Conservation (phyloP, 2,329 filamentous ascomycete species). For the Salinomyces thailandicus region DNA sequence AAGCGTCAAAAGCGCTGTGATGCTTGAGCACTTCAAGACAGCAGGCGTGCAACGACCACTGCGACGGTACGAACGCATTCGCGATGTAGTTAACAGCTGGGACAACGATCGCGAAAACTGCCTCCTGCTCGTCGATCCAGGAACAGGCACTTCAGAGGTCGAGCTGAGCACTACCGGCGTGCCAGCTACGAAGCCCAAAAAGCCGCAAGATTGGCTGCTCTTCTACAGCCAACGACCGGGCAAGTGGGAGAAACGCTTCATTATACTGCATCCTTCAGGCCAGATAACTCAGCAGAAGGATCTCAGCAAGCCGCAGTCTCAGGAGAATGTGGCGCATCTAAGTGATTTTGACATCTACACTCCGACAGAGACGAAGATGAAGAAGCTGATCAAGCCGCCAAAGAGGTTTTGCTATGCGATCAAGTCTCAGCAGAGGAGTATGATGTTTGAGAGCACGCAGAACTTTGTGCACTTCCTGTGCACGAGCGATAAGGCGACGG, state of each 20-base stretch:
- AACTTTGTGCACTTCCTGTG: conserved; percentile 91
- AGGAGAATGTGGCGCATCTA: conserved; percentile 64
- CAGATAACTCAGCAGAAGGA: conserved; percentile 66
- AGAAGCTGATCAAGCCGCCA: conserved; percentile 66
- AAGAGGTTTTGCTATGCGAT: conserved; percentile 79
- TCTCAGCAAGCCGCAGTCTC: conserved; percentile 53
- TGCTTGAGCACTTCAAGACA: conserved; percentile 65
- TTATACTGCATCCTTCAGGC: conserved; percentile 63
- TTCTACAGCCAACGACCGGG: conserved; percentile 72
- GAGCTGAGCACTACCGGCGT: conserved; percentile 59
- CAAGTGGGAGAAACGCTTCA: conserved; percentile 79
- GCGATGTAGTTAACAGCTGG: conserved; percentile 90
- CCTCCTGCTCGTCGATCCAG: conserved; percentile 53
- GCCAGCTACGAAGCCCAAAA: conserved; percentile 51
- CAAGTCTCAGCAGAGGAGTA: conserved; percentile 83
- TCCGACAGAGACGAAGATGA: conserved; percentile 56
- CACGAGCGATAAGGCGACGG: conserved; percentile 59
- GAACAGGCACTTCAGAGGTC: conserved; percentile 41
- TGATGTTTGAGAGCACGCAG: conserved; percentile 68
- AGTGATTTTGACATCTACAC: conserved; percentile 89
- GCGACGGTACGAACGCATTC: conserved; percentile 73
- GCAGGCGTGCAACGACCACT: conserved; percentile 73
- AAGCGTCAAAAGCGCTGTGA: conserved; percentile 53
- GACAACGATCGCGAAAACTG: conserved; percentile 68
- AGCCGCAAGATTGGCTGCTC: conserved; percentile 56